Evolutionary conservation across 345 rosid species (phyloP).

Genomic region (Lumnitzera littorea): DNA sequence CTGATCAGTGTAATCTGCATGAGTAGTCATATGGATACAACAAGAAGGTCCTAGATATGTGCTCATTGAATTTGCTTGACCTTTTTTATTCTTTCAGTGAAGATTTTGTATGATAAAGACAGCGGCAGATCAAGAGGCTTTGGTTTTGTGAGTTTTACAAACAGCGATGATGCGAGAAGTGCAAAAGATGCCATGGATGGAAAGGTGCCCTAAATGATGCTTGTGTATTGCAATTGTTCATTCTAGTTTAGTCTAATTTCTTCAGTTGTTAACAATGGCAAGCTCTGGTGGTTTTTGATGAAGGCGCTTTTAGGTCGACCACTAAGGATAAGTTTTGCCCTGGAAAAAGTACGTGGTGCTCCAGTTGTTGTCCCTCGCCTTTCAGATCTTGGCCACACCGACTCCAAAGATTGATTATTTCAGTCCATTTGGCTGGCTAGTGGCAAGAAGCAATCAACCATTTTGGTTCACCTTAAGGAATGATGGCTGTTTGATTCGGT

Average conservation of each 20-base stretch:
- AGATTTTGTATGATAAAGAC: constrained; percentile 60
- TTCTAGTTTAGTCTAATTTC: background rate
- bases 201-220: constrained; percentile 32
- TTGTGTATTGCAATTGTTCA: background rate
- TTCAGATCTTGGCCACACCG: constrained; percentile 9
- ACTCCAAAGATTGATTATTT: too few species aligned
- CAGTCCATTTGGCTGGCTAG: too few species aligned
- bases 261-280: background rate
- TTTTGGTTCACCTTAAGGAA: too few species aligned
- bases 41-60: background rate
- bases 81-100: constrained; percentile 30
- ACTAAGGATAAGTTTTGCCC: constrained; percentile 64
- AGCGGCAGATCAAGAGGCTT: constrained; percentile 87
- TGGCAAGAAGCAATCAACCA: too few species aligned
- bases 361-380: constrained; percentile 74
- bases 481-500: too few species aligned
- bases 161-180: constrained; percentile 41
- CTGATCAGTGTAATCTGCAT: background rate
- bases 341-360: constrained; percentile 71
- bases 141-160: constrained; percentile 71
- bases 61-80: constrained; percentile 1
- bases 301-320: constrained; percentile 86
- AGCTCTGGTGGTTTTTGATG: constrained; percentile 8
- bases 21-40: background rate
- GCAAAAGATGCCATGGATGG: constrained; percentile 97